phyloP scores from a whole-genome alignment of 768 basidiomycete genomes.

The Boletales sp. region DNA sequence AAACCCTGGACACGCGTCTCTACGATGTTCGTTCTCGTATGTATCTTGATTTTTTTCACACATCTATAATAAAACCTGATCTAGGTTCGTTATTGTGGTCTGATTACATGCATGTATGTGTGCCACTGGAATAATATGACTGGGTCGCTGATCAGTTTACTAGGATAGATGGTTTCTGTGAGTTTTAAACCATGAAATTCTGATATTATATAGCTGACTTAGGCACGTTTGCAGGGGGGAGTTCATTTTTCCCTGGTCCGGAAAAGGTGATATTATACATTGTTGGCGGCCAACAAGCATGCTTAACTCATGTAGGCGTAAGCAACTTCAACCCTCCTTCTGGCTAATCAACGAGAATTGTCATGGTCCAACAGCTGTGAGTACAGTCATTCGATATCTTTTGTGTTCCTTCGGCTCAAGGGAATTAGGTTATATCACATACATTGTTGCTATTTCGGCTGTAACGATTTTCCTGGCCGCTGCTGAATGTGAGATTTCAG shows the following conservation, averaged over 20 bases:
- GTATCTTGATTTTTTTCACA: not conserved
- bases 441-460: too few relatives aligned
- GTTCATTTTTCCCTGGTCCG: not conserved
- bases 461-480: not conserved
- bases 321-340: too few relatives aligned
- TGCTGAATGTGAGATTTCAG: too few relatives aligned
- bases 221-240: not conserved
- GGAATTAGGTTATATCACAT: not conserved
- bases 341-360: too few relatives aligned
- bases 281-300: not conserved
- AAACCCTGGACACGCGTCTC: too few relatives aligned
- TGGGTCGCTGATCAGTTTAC: not conserved
- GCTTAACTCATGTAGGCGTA: not conserved
- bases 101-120: not conserved
- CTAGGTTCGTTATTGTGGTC: too few relatives aligned
- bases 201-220: too few relatives aligned
- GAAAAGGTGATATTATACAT: not conserved
- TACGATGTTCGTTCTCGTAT: not conserved
- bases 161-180: not conserved
- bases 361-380: not conserved
- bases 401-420: not conserved
- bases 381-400: not conserved
- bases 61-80: not conserved
- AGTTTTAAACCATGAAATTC: not conserved
- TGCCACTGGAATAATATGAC: not conserved